These are phyloP conservation scores for Fallopia convolvulus DNA, from an alignment of 148 eudicot genomes.

Conservation along the genomic window DNA sequence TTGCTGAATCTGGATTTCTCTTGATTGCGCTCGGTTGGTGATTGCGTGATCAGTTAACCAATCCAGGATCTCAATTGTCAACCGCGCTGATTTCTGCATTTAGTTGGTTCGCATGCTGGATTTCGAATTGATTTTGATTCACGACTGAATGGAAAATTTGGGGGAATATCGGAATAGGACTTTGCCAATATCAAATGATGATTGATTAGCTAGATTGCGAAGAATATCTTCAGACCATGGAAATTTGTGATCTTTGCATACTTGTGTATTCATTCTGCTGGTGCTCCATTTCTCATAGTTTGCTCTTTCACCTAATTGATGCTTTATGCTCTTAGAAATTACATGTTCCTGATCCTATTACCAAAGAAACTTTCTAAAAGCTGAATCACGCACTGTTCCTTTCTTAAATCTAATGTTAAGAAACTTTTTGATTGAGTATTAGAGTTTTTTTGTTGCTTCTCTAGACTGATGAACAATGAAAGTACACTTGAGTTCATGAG, in stretches of 20 bases:
- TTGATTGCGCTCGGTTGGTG: not conserved
- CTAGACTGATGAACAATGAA: constrained; percentile 3
- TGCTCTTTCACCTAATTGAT: not conserved
- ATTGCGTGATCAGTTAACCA: not conserved
- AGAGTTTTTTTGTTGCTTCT: not conserved
- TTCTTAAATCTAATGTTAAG: not conserved
- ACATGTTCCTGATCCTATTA: not conserved
- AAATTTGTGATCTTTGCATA: not conserved
- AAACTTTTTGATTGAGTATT: too few relatives aligned
- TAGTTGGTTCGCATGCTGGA: not conserved
- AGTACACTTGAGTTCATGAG: not conserved
- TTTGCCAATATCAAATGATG: not conserved
- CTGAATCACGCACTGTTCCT: not conserved
- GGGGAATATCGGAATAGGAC: not conserved
- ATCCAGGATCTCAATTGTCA: not conserved
- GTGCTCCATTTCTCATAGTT: not conserved
- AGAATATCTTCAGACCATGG: not conserved
- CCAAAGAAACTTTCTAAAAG: not conserved
- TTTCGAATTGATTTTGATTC: not conserved
- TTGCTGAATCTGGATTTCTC: not conserved
- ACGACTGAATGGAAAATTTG: not conserved
- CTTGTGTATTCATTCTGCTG: not conserved
- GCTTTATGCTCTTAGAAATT: not conserved
- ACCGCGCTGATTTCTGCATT: not conserved
- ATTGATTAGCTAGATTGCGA: not conserved